phyloP scores from a whole-genome alignment of 2,329 filamentous ascomycete species.

The Polytolypa hystricis region DNA sequence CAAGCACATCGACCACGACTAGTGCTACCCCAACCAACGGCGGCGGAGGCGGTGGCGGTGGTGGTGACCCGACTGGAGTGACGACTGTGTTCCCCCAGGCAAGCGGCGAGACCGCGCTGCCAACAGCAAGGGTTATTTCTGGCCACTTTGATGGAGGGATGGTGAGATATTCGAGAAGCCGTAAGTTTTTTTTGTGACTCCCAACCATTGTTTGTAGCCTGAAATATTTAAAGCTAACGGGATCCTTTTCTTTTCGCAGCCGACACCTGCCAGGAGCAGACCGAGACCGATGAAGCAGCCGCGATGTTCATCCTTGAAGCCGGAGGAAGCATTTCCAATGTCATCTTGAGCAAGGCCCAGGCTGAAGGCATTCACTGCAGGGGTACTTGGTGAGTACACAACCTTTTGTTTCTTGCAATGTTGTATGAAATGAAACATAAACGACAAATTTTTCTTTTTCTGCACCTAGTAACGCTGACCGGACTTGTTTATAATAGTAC shows the following conservation, averaged over 20 bases:
- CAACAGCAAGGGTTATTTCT: background rate
- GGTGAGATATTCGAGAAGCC: background rate
- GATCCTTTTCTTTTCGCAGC: background rate
- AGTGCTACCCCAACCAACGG: background rate
- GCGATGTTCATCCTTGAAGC: constrained; percentile 21
- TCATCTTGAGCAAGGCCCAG: constrained; percentile 27
- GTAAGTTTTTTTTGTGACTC: background rate
- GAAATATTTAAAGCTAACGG: background rate
- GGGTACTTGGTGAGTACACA: constrained; percentile 14
- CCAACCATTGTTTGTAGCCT: background rate
- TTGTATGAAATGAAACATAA: background rate
- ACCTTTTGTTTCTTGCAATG: background rate
- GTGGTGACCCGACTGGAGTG: constrained; percentile 8
- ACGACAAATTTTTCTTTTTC: background rate
- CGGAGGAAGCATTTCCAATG: constrained; percentile 21
- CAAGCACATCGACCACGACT: background rate
- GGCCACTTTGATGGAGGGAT: constrained; percentile 2
- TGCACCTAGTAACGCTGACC: too few relatives aligned
- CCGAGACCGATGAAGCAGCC: constrained; percentile 31
- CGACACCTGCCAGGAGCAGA: constrained; percentile 27
- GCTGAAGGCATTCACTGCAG: constrained; percentile 27
- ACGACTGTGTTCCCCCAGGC: background rate
- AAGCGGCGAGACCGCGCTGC: background rate
- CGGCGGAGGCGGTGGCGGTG: too few relatives aligned
- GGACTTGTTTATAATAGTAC: constrained; percentile 8